phyloP scores from a whole-genome alignment of 1,284 basidiomycete species.

The Rhodotorula sp. region DNA sequence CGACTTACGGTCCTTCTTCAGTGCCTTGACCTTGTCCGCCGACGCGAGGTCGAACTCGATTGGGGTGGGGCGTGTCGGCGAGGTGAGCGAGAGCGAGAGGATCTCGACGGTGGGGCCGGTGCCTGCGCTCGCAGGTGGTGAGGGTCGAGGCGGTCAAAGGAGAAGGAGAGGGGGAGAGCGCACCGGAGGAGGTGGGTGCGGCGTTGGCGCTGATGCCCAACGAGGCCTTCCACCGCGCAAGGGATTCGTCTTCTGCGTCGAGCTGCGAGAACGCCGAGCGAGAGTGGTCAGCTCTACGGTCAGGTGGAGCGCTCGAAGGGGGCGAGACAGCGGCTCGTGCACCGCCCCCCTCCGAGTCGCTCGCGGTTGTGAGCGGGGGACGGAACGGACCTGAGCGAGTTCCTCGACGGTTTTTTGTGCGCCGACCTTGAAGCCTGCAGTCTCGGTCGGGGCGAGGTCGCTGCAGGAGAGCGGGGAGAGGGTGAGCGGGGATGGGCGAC shows the following conservation, averaged over 20 bases:
- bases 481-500: background rate
- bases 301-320: background rate
- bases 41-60: constrained; percentile 57
- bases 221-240: constrained; percentile 82
- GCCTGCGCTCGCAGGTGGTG: background rate
- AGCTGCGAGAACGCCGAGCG: constrained; percentile 56
- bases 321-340: background rate
- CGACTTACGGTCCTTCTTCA: constrained; percentile 59
- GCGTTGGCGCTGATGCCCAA: constrained; percentile 69
- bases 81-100: constrained; percentile 55
- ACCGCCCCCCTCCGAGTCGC: background rate
- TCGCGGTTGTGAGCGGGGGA: no score
- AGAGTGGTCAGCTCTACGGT: background rate
- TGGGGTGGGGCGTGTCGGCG: constrained; percentile 52
- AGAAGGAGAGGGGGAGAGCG: background rate
- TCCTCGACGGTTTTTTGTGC: constrained; percentile 57
- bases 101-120: constrained; percentile 30
- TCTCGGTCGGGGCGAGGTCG: constrained; percentile 34
- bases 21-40: constrained; percentile 52
- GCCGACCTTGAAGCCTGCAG: constrained; percentile 48
- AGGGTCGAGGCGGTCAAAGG: background rate
- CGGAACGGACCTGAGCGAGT: constrained; percentile 53
- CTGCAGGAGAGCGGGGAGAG: background rate
- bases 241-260: constrained; percentile 80
- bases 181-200: constrained; percentile 31